Base-by-base conservation (phyloP, 1,284 basidiomycete species). In the Sanghuangporus weigelae region DNA sequence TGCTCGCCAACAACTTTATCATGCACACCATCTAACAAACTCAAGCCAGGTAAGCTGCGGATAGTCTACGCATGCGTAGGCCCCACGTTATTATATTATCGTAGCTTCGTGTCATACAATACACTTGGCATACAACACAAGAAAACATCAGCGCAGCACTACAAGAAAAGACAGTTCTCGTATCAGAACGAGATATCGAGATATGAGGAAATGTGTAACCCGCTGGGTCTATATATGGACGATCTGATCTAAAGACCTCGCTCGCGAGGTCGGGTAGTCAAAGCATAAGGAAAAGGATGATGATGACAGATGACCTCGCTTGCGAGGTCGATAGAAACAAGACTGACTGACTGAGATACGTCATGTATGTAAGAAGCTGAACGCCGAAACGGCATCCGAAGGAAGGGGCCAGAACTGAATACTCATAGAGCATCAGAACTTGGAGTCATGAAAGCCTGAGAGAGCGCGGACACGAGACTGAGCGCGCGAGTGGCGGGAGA, bases 201-300 rank as follows among this genome's bases (percentile, higher is more conserved):
- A 53, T 16, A n/a, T 19, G 16, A n/a, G 36, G 31, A 10, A 23
- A 21, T 49, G 10, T 19, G 53, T 38, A 38, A 36, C 31, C 53
- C 53, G 36, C 53, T 54, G 53, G 21, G 39, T 16, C 14, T 7
- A 16, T 19, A 42, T 21, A 42, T 55, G 53, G 38, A 38, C 21
- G 16, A 42, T 11, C 38, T 49, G 16, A 42, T 11, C 38, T 49
- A 21, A 31, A 2, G 35, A 50, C 63, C 63, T 61, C 59, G 63
- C 63, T 49, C 26, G 63, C 63, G 53, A 64, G 63, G 63, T 56
- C 59, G 38, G 23, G 23, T 40, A 21, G 35, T 55, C 53, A 48
- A 40, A 39, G 49, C 39, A 23, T 54, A 55, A 50, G 36, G 19
- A 53, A 11, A 23, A 10, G 21, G 36, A 39, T 49, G 36, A 49